Percentiles rank a stretch among this genome's conserved stretches.
Evolutionary conservation across 1,139 yeast genomes (phyloP).

Genomic region (Kazachstania sp.): DNA sequence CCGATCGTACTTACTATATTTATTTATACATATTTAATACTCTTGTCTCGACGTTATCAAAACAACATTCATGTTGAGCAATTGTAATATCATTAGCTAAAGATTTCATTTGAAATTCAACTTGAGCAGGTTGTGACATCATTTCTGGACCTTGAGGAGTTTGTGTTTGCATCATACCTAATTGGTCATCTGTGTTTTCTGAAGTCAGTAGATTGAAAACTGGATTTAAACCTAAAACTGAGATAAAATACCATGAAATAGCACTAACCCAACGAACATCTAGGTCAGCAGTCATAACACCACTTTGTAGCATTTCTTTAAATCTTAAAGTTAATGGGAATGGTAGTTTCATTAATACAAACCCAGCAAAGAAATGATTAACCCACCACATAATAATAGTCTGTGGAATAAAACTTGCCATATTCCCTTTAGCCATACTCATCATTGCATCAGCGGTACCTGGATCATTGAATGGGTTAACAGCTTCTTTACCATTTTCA

Average conservation of each 20-base stretch:
- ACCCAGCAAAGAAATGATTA: conserved; percentile 86
- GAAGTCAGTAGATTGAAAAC: conserved; percentile 67
- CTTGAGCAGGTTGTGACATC: conserved; percentile 42
- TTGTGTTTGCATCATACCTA: conserved; percentile 35
- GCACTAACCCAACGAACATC: conserved; percentile 94
- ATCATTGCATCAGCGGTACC: conserved; percentile 65
- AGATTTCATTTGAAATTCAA: conserved; percentile 46
- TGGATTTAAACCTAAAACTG: conserved; percentile 75
- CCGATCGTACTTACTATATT: too few species aligned
- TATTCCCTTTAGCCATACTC: conserved; percentile 71
- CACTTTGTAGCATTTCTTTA: conserved; percentile 85
- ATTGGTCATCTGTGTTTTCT: conserved; percentile 36
- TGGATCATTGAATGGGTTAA: conserved; percentile 65
- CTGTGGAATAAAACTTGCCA: conserved; percentile 82
- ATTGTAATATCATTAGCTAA: conserved; percentile 76
- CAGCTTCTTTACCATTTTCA: conserved; percentile 32
- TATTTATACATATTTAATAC: conserved; percentile 35
- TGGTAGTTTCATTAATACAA: conserved; percentile 71
- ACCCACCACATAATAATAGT: conserved; percentile 96
- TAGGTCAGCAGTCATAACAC: conserved; percentile 74
- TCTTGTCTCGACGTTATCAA: conserved; percentile 60
- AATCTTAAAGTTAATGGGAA: conserved; percentile 82
- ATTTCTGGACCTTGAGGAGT: conserved; percentile 37
- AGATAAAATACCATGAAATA: conserved; percentile 95
- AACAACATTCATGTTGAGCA: conserved; percentile 47